Percentiles rank a stretch among this genome's conserved stretches.
Conservation (phyloP, 495 filamentous ascomycete genomes). For the Tuber melanosporum region DNA sequence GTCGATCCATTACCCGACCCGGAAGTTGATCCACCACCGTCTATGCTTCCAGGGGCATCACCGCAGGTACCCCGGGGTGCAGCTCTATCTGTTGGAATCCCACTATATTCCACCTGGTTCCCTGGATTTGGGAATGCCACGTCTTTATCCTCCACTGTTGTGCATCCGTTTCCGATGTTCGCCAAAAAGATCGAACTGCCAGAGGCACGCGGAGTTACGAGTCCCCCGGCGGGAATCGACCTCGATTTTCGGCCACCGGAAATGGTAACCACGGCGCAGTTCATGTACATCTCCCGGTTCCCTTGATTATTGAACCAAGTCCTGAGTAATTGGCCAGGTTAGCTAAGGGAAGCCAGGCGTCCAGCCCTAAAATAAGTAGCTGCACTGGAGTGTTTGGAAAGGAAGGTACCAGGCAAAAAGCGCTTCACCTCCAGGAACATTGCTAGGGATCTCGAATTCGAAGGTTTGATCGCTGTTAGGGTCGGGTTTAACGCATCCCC, state of each 20-base stretch:
- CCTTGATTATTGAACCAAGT: conserved; percentile 56
- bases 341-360: neutral
- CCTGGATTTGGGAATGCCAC: conserved; percentile 57
- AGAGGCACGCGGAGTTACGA: conserved; percentile 33
- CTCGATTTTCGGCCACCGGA: conserved; percentile 40
- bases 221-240: conserved; percentile 41
- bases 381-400: neutral
- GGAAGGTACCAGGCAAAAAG: conserved; percentile 56
- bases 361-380: neutral
- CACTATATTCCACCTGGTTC: conserved; percentile 48
- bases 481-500: conserved; percentile 53
- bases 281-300: conserved; percentile 65
- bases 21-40: neutral
- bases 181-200: conserved; percentile 59
- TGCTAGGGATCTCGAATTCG: conserved; percentile 48
- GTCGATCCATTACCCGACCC: neutral
- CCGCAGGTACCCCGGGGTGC: conserved; percentile 26
- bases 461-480: conserved; percentile 44
- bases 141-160: conserved; percentile 48
- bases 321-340: conserved; percentile 46
- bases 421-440: conserved; percentile 49
- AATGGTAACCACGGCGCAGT: conserved; percentile 57
- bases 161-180: conserved; percentile 55
- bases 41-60: conserved; percentile 8
- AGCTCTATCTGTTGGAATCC: conserved; percentile 29